Evolutionary conservation across 305 asterid species (phyloP).

Genomic region (Solanum hybrid): DNA sequence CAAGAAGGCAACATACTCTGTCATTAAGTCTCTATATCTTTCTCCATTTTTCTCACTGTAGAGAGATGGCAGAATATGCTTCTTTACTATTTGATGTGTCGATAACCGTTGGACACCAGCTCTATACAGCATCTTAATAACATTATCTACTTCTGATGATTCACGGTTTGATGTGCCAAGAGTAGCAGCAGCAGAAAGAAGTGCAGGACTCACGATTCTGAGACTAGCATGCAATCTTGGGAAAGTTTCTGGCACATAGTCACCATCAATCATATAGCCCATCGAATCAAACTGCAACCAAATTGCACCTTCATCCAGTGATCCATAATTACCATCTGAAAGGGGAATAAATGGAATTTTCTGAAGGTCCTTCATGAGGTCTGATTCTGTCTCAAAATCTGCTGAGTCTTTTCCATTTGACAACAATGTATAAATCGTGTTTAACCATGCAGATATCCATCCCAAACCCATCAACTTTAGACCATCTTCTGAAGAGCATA

Average conservation of each 20-base stretch:
- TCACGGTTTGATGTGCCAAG: constrained; percentile 27
- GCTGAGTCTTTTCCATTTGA: constrained; percentile 20
- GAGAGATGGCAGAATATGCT: constrained; percentile 6
- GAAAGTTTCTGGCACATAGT: constrained; percentile 25
- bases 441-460: constrained; percentile 79
- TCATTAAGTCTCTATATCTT: constrained; percentile 39
- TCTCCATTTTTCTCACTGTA: background rate
- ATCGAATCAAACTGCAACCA: constrained; percentile 65
- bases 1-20: constrained; percentile 71
- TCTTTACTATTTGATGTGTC: constrained; percentile 14
- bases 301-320: constrained; percentile 57
- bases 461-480: constrained; percentile 57
- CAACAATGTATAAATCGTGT: constrained; percentile 46
- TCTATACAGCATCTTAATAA: constrained; percentile 63
- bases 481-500: constrained; percentile 49
- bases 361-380: constrained; percentile 37
- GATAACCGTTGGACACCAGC: constrained; percentile 81
- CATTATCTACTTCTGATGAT: constrained; percentile 30
- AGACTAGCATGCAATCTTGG: constrained; percentile 57
- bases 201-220: constrained; percentile 59
- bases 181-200: constrained; percentile 51
- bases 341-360: constrained; percentile 76
- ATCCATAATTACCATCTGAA: constrained; percentile 65
- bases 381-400: constrained; percentile 32
- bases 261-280: constrained; percentile 33